Percentiles rank a stretch among this genome's conserved stretches.
Evolutionary conservation across 2,329 filamentous ascomycete species (phyloP).

Genomic region (Fusarium transvaalense): DNA sequence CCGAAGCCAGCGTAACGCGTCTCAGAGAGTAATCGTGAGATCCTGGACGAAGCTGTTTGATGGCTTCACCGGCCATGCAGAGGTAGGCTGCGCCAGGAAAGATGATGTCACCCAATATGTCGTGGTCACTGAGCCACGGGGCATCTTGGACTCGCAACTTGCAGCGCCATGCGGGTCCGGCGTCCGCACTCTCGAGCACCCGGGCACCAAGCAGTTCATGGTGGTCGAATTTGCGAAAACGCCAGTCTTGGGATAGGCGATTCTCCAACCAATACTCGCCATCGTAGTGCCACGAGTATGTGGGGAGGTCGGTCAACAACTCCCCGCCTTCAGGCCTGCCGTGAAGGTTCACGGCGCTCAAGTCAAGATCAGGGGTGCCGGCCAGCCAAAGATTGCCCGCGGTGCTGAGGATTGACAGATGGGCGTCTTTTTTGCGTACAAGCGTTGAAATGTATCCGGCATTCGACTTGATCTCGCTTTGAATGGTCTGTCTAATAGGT

Average conservation of each 20-base stretch:
- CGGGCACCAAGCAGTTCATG: slow-evolving; percentile 14
- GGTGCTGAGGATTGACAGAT: slow-evolving; percentile 9
- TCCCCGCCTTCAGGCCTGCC: slow-evolving; percentile 5
- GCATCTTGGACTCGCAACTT: slow-evolving; percentile 16
- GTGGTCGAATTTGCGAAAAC: slow-evolving; percentile 16
- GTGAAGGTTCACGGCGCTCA: slow-evolving; percentile 10
- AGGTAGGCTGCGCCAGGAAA: slow-evolving; percentile 16
- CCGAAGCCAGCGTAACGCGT: slow-evolving; percentile 15
- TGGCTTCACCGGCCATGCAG: slow-evolving; percentile 9
- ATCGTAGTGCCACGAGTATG: slow-evolving; percentile 13
- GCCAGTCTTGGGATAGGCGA: slow-evolving; percentile 14
- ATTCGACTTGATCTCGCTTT: slow-evolving; percentile 10
- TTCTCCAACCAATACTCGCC: slow-evolving; percentile 14
- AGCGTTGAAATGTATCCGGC: slow-evolving; percentile 7
- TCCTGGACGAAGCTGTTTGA: slow-evolving; percentile 9
- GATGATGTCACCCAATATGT: slow-evolving; percentile 14
- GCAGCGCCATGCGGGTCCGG: slow-evolving; percentile 10
- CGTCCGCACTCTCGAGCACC: slow-evolving; percentile 15
- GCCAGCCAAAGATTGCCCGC: slow-evolving; percentile 17
- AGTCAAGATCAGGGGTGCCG: slow-evolving; percentile 9
- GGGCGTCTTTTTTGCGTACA: slow-evolving; percentile 8
- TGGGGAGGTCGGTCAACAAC: slow-evolving; percentile 9
- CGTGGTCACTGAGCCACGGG: slow-evolving; percentile 14
- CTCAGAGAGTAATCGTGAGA: slow-evolving; percentile 9
- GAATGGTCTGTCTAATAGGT: slow-evolving; percentile 16